Percentiles rank a stretch among this genome's conserved stretches.
These are phyloP conservation scores for Pythium brassicae DNA, from an alignment of 352 stramenopile genomes.

Conservation along the genomic window DNA sequence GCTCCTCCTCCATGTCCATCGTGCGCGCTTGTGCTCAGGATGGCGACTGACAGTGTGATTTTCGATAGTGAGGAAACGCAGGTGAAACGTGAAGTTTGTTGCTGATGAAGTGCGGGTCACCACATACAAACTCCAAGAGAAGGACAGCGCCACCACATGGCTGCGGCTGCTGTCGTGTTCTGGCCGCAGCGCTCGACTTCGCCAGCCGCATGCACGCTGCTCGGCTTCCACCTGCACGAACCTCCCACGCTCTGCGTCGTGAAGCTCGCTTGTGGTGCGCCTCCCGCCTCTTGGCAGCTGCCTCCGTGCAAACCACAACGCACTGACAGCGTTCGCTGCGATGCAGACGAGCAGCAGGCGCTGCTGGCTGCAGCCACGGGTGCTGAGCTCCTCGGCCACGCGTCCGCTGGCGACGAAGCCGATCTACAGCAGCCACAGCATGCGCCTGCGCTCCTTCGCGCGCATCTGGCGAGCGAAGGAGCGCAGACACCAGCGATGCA, in stretches of 20 bases:
- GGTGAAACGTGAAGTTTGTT: too few relatives aligned
- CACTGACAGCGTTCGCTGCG: neutral
- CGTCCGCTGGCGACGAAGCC: neutral
- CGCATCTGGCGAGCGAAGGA: neutral
- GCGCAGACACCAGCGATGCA: neutral
- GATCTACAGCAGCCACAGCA: too few relatives aligned
- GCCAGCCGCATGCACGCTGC: neutral
- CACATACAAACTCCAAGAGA: too few relatives aligned
- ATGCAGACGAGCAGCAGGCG: neutral
- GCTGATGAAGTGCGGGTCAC: too few relatives aligned
- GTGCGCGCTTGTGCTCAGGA: neutral
- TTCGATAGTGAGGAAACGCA: too few relatives aligned
- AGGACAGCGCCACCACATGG: neutral
- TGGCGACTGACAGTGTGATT: neutral
- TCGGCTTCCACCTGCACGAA: constrained; percentile 18
- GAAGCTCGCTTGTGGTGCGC: constrained; percentile 11
- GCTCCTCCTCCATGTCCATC: constrained; percentile 61
- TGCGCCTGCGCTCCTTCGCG: neutral
- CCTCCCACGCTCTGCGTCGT: constrained; percentile 29
- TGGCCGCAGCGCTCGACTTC: constrained; percentile 27
- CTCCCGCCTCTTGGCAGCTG: neutral
- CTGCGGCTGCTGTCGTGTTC: constrained; percentile 27
- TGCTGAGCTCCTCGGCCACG: neutral
- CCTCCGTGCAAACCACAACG: neutral
- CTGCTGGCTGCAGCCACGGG: neutral